phyloP scores from a whole-genome alignment of 1,284 basidiomycete genomes.

The Hymenochaete sp. region DNA sequence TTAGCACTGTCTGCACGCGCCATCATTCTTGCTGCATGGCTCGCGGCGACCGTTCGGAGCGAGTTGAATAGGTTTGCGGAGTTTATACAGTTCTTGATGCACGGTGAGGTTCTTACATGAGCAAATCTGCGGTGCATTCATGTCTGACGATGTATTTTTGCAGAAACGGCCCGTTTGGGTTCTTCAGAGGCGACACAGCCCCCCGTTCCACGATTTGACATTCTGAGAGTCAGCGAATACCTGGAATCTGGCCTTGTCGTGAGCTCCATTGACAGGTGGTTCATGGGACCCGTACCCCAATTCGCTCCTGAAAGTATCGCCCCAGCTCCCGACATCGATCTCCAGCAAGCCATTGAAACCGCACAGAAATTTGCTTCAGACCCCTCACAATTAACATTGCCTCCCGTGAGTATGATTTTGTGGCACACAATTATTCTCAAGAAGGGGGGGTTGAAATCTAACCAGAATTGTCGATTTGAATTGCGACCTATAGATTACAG shows the following conservation, averaged over 20 bases:
- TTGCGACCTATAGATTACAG: slow-evolving; percentile 34
- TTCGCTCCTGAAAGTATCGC: slow-evolving; percentile 52
- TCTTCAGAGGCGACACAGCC: slow-evolving; percentile 4
- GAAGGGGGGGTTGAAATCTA: too few species aligned
- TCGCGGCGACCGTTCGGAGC: slow-evolving; percentile 52
- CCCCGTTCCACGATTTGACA: slow-evolving; percentile 52
- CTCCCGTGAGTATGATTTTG: slow-evolving; percentile 21
- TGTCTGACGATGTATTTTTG: not conserved
- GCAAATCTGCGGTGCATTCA: slow-evolving; percentile 7
- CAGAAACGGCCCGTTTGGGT: slow-evolving; percentile 24
- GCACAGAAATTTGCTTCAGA: slow-evolving; percentile 41
- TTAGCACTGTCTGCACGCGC: slow-evolving; percentile 44
- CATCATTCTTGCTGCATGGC: slow-evolving; percentile 58
- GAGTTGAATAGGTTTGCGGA: slow-evolving; percentile 66
- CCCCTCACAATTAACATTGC: slow-evolving; percentile 26
- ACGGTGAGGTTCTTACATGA: slow-evolving; percentile 39
- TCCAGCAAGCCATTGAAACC: slow-evolving; percentile 37
- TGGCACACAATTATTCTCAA: slow-evolving; percentile 2
- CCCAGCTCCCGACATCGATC: slow-evolving; percentile 30
- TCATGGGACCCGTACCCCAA: slow-evolving; percentile 52
- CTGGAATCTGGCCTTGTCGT: slow-evolving; percentile 58
- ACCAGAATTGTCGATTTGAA: too few species aligned
- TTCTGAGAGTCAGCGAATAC: slow-evolving; percentile 73
- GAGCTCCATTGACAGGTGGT: slow-evolving; percentile 71
- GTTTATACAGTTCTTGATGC: slow-evolving; percentile 69